These are phyloP conservation scores for Conticribra weissflogii DNA, from an alignment of 108 stramenopile species.

Conservation along the genomic window DNA sequence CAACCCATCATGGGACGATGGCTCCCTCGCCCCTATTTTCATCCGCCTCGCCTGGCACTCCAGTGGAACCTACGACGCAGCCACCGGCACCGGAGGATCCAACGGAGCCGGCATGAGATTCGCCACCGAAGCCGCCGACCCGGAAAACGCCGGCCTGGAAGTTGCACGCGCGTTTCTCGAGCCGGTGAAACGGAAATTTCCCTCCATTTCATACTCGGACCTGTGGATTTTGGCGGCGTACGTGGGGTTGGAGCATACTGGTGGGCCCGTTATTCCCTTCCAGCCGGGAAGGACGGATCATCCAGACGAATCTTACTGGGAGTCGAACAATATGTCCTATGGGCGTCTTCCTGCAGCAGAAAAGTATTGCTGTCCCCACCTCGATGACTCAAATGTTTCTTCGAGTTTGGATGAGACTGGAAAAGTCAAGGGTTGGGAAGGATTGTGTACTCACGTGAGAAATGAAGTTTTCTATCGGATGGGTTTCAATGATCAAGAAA, in stretches of 20 bases:
- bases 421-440: conserved; percentile 57
- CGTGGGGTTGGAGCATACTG: conserved; percentile 55
- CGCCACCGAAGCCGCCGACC: conserved; percentile 65
- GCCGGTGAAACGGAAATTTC: conserved; percentile 67
- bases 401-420: conserved; percentile 51
- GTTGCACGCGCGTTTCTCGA: conserved; percentile 57
- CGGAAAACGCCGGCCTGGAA: conserved; percentile 78
- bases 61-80: conserved; percentile 62
- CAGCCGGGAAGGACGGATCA: conserved; percentile 52
- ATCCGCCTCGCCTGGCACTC: conserved; percentile 89
- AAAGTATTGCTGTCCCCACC: conserved; percentile 55
- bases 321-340: conserved; percentile 43
- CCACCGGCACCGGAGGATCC: conserved; percentile 67
- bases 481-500: conserved; percentile 86
- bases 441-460: conserved; percentile 50
- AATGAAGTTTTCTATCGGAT: conserved; percentile 83
- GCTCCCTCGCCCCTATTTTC: conserved; percentile 58
- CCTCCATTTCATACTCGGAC: conserved; percentile 60
- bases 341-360: conserved; percentile 58
- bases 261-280: conserved; percentile 55
- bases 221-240: conserved; percentile 70
- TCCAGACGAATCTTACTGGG: conserved; percentile 42
- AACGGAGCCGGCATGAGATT: conserved; percentile 88
- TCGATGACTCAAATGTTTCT: conserved; percentile 45
- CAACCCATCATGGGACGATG: conserved; percentile 57